Percentiles rank a stretch among this genome's conserved stretches.
These are phyloP conservation scores for Acanthochlamys bracteata DNA, from an alignment of 106 monocot species.

Conservation along the genomic window DNA sequence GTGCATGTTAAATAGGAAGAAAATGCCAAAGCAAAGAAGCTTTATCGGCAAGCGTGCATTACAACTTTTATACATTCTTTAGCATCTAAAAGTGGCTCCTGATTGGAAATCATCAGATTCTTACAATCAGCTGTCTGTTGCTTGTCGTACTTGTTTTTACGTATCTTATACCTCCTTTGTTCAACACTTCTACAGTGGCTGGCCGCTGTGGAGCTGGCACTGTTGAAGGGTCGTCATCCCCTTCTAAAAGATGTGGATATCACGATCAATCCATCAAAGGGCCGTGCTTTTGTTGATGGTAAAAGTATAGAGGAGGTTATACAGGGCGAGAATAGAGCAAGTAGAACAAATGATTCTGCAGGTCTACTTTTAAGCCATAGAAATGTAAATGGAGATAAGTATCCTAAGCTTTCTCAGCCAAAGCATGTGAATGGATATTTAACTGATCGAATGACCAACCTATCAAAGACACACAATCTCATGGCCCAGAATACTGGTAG, in stretches of 20 bases:
- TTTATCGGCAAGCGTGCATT: too few relatives aligned
- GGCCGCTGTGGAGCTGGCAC: conserved; percentile 80
- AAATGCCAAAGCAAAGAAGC: too few relatives aligned
- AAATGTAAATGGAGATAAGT: conserved; percentile 10
- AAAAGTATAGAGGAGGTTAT: conserved; percentile 10
- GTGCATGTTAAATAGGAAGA: too few relatives aligned
- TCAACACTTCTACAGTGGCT: conserved; percentile 67
- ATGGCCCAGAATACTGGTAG: conserved; percentile 10
- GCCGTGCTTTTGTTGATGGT: conserved; percentile 29
- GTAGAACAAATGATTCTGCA: conserved; percentile 7
- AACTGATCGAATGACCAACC: conserved; percentile 10
- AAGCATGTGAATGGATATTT: conserved; percentile 34
- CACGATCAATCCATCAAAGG: conserved; percentile 57
- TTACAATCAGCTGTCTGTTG: too few relatives aligned
- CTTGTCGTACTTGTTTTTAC: background rate
- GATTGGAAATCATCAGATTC: too few relatives aligned
- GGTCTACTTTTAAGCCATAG: conserved; percentile 9
- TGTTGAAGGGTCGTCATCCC: conserved; percentile 92
- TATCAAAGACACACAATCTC: conserved; percentile 18
- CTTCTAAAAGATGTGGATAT: conserved; percentile 83
- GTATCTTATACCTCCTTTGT: background rate
- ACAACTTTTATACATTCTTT: too few relatives aligned
- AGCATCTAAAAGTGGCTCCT: too few relatives aligned
- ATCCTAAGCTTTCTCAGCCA: conserved; percentile 11
- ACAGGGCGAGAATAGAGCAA: conserved; percentile 6